phyloP scores from a whole-genome alignment of 176 grass and related monocot genomes.

The Pontederia crassipes region DNA sequence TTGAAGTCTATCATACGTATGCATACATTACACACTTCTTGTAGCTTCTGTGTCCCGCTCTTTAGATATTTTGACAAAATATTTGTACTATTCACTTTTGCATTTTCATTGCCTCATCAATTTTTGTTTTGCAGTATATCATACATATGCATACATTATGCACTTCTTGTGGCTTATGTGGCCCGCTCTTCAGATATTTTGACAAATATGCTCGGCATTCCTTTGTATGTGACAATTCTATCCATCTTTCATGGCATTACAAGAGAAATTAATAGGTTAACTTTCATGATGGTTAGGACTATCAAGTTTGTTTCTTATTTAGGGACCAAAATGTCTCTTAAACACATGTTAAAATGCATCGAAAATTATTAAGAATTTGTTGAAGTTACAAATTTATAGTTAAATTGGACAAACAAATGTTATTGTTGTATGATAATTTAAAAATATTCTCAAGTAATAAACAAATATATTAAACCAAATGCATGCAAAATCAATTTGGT shows the following conservation, averaged over 20 bases:
- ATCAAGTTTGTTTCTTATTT: too few species aligned
- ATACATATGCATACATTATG: conserved; percentile 96
- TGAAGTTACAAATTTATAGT: too few species aligned
- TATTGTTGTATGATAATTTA: too few species aligned
- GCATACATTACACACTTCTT: conserved; percentile 97
- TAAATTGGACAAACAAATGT: too few species aligned
- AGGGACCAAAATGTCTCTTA: too few species aligned
- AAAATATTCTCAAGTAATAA: too few species aligned
- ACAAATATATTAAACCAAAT: too few species aligned
- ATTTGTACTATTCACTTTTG: neutral
- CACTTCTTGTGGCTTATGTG: conserved; percentile 86
- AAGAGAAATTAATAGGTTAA: too few species aligned
- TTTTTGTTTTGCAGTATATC: conserved; percentile 46
- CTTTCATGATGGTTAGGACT: too few species aligned
- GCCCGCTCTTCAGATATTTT: conserved; percentile 96
- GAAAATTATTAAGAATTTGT: too few species aligned
- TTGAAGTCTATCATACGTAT: conserved; percentile 73
- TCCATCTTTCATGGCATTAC: conserved; percentile 9
- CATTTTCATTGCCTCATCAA: neutral
- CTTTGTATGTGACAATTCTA: conserved; percentile 44
- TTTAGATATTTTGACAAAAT: conserved; percentile 86
- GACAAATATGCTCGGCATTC: conserved; percentile 59
- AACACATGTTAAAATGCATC: too few species aligned
- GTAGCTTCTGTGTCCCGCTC: conserved; percentile 83
- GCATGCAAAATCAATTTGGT: too few species aligned